Evolutionary conservation across 31 red algal genomes (phyloP), one percentile per base, ranked within the genome.

Genomic region (Asparagopsis taxiformis): DNA sequence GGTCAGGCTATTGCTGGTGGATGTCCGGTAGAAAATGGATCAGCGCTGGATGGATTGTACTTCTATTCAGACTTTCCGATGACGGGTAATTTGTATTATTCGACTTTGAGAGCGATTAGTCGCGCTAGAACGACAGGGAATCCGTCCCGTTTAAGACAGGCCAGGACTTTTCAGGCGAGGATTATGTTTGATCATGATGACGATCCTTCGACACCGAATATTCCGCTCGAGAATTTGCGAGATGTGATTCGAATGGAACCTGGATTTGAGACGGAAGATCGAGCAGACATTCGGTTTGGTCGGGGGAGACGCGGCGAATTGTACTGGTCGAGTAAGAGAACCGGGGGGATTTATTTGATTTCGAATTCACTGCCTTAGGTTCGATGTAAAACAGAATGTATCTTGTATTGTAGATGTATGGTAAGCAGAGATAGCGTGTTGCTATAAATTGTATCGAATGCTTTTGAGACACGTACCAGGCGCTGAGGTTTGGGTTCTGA

Each of bases 11-110:
- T 88, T 55, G 83, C 83, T 7, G 83, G 83, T 1, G 83, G 72
- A 17, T 88, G 83, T 43, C 83, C 83, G 31, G 72, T 88, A 38
- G 72, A 88, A 62, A 88, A 88, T 34, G 38, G 44, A 2, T 88
- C 83, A 36, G 64, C 83, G 3, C 77, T 88, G 83, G 17, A 34
- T 31, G 83, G 83, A 0, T 60, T 57, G 3, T 88, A 88, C 46
- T 88, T 31, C 63, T 88, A 88, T 38, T 16, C 64, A 17, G 83
- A 88, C 46, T 88, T 88, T 37, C 83, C 83, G 1, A 88, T 51
- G 62, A 51, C 54, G 4, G 83, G 83, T 19, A 77, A 66, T 22
- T 59, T 88, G 51, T 88, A 63, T 43, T 88, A 35, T 52, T 88
- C 83, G 2, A 62, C 23, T 1, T 50, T 88, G 2, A 13, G 8